A percentile compares a stretch with the other conserved stretches of the same genome.
These are phyloP conservation scores for Stagonosporopsis vannaccii DNA, from an alignment of 2,329 filamentous ascomycete species.

Conservation along the genomic window DNA sequence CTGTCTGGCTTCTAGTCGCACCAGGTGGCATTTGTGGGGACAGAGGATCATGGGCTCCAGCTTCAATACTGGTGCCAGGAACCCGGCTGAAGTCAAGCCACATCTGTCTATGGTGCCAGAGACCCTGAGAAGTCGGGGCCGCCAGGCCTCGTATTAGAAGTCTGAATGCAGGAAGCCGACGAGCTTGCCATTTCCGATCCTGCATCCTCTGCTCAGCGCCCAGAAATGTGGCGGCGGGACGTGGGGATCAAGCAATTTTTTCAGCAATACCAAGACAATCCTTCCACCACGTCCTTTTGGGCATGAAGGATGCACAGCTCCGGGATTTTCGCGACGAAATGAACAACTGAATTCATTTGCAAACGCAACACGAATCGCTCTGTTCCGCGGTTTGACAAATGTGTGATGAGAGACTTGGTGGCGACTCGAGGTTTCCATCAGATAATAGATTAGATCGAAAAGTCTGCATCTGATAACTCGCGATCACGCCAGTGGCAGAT, in stretches of 20 bases:
- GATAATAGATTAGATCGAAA: constrained; percentile 40
- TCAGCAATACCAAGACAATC: constrained; percentile 9
- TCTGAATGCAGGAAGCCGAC: constrained; percentile 1
- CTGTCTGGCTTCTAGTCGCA: not conserved
- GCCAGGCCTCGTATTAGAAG: constrained; percentile 13
- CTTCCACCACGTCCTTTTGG: not conserved
- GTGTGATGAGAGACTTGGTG: constrained; percentile 6
- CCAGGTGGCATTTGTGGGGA: constrained; percentile 13
- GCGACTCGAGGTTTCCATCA: constrained; percentile 27
- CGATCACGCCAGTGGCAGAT: constrained; percentile 2
- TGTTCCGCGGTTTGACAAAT: not conserved
- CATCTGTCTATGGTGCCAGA: not conserved
- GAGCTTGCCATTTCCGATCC: not conserved
- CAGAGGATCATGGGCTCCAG: not conserved
- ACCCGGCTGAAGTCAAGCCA: constrained; percentile 5
- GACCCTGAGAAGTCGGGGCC: constrained; percentile 6
- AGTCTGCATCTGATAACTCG: constrained; percentile 38
- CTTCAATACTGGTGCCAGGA: not conserved
- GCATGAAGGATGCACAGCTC: not conserved
- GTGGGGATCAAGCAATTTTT: constrained; percentile 22
- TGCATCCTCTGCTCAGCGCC: constrained; percentile 3
- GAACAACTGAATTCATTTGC: not conserved
- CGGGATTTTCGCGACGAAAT: not conserved
- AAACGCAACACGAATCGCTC: not conserved
- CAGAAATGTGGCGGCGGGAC: constrained; percentile 15